Conservation (phyloP, 2,329 filamentous ascomycete genomes). For the Phialocephala subalpina region DNA sequence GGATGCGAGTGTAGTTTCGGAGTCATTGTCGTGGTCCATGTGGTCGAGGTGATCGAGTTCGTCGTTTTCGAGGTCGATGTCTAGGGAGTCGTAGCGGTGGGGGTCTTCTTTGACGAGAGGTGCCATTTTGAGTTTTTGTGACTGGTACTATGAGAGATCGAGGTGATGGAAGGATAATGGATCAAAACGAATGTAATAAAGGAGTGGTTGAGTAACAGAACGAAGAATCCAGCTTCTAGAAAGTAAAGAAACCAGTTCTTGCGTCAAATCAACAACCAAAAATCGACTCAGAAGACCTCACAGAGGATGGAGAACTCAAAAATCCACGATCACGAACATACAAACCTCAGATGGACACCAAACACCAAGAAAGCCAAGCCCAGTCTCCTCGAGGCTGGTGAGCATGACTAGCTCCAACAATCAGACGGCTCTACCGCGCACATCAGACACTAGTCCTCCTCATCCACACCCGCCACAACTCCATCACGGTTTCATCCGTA, state of each 20-base stretch:
- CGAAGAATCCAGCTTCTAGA: slow-evolving; percentile 18
- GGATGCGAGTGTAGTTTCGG: slow-evolving; percentile 39
- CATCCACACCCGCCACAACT: neutral
- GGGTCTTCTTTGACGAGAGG: slow-evolving; percentile 6
- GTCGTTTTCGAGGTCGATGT: slow-evolving; percentile 14
- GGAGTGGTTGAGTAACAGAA: neutral
- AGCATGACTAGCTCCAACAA: neutral
- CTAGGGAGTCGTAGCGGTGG: slow-evolving; percentile 9
- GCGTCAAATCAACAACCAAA: slow-evolving; percentile 10
- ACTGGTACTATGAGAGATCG: neutral
- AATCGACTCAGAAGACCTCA: neutral
- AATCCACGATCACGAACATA: neutral
- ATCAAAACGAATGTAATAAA: slow-evolving; percentile 14
- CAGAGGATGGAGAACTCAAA: neutral
- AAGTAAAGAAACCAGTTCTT: slow-evolving; percentile 26
- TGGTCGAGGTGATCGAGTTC: neutral
- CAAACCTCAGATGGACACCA: neutral
- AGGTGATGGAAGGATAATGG: neutral
- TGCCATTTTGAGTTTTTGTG: slow-evolving; percentile 4
- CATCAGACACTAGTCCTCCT: slow-evolving; percentile 2
- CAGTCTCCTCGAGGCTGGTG: neutral
- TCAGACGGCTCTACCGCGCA: neutral
- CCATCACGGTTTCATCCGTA: neutral
- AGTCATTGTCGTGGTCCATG: slow-evolving; percentile 28
- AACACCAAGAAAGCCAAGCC: neutral